A percentile compares a stretch with the other conserved stretches of the same genome.
Evolutionary conservation across 352 stramenopile species (phyloP).

Genomic region (Globisporangium uncinulatum): DNA sequence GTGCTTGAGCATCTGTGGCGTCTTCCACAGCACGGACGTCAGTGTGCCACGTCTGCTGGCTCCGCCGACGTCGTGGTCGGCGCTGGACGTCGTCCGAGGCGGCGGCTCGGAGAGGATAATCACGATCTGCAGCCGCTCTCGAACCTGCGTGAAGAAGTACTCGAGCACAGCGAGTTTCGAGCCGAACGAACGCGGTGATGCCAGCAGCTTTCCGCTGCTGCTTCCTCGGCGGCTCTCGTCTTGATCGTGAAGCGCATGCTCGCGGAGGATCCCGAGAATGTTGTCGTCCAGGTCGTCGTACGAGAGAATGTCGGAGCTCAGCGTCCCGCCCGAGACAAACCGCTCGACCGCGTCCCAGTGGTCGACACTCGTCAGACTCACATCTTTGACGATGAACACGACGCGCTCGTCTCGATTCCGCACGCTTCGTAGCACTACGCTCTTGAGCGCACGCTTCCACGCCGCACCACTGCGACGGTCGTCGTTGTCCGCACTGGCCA

Average conservation of each 20-base stretch:
- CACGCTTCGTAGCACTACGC: constrained; percentile 37
- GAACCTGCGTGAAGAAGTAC: constrained; percentile 38
- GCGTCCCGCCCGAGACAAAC: constrained; percentile 34
- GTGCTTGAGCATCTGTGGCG: constrained; percentile 32
- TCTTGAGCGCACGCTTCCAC: constrained; percentile 36
- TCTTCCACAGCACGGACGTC: constrained; percentile 29
- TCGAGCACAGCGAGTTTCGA: constrained; percentile 46
- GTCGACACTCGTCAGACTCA: constrained; percentile 15
- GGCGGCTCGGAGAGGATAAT: constrained; percentile 24
- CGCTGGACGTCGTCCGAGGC: neutral
- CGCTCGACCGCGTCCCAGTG: constrained; percentile 43
- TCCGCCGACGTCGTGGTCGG: neutral
- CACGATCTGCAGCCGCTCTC: constrained; percentile 49
- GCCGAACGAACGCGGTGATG: constrained; percentile 8
- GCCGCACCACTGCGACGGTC: neutral
- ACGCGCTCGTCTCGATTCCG: constrained; percentile 23
- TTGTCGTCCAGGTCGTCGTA: constrained; percentile 51
- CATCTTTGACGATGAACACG: constrained; percentile 62
- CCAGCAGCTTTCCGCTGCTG: neutral
- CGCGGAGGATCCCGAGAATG: constrained; percentile 28
- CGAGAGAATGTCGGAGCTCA: constrained; percentile 34
- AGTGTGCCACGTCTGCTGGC: neutral
- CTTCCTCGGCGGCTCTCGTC: neutral
- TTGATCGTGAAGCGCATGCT: constrained; percentile 15
- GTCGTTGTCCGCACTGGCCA: neutral